Conservation (phyloP, 768 basidiomycete species). For the Strobilomyces dryophilus region DNA sequence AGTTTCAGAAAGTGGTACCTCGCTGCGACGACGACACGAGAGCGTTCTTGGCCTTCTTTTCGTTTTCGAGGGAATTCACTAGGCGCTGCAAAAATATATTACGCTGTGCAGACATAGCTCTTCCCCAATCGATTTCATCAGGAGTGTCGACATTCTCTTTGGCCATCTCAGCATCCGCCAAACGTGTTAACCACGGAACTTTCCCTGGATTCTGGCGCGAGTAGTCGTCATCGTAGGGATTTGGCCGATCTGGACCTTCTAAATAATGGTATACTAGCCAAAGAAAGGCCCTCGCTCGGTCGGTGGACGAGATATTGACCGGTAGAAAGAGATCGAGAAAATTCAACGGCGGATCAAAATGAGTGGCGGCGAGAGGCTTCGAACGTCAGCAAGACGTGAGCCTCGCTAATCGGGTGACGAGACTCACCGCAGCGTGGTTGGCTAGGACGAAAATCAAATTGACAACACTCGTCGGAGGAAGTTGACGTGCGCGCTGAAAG, state of each 20-base stretch:
- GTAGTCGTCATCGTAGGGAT: conserved; percentile 73
- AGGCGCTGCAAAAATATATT: conserved; percentile 69
- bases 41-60: conserved; percentile 44
- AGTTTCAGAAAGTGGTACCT: conserved; percentile 12
- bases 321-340: conserved; percentile 86
- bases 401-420: conserved; percentile 1
- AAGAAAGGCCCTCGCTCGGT: conserved; percentile 76
- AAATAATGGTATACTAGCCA: conserved; percentile 84
- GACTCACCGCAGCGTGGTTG: conserved; percentile 69
- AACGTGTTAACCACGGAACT: conserved; percentile 55
- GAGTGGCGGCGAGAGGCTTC: conserved; percentile 57
- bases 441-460: conserved; percentile 83
- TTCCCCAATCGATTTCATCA: conserved; percentile 78
- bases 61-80: conserved; percentile 50
- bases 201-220: conserved; percentile 54
- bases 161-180: conserved; percentile 51
- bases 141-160: conserved; percentile 74
- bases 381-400: conserved; percentile 7
- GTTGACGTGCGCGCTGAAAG: conserved; percentile 49
- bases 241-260: conserved; percentile 57
- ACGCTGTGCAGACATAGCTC: conserved; percentile 66
- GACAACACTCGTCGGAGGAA: conserved; percentile 81
- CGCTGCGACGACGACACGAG: conserved; percentile 29
- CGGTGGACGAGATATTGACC: conserved; percentile 61
- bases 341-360: conserved; percentile 72